These are phyloP conservation scores for Eucalyptus regnans DNA, from an alignment of 345 rosid species.

Conservation along the genomic window DNA sequence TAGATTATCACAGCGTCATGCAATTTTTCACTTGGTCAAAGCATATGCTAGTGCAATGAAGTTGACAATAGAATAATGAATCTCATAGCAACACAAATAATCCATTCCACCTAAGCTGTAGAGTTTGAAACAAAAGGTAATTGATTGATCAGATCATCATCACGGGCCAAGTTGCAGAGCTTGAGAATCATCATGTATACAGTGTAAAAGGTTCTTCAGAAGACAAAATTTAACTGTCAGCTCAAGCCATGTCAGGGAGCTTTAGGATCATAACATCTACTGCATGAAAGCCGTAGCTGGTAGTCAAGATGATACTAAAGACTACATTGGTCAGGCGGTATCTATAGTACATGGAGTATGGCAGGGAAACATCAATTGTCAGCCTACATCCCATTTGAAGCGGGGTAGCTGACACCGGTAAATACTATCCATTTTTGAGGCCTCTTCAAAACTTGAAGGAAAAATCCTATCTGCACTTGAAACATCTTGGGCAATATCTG, in stretches of 20 bases:
- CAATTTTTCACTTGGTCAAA: not conserved
- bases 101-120: not conserved
- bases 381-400: slow-evolving; percentile 29
- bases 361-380: not conserved
- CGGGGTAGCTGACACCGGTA: not conserved
- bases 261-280: not conserved
- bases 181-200: not conserved
- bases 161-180: not conserved
- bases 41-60: not conserved
- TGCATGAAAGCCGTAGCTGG: not conserved
- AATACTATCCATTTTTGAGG: not conserved
- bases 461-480: not conserved
- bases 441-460: not conserved
- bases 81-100: not conserved
- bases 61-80: not conserved
- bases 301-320: not conserved
- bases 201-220: not conserved
- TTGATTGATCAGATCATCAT: not conserved
- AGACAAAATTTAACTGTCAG: not conserved
- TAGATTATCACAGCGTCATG: not conserved
- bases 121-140: not conserved
- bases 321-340: not conserved
- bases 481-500: not conserved
- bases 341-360: not conserved
- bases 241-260: not conserved